phyloP scores from a whole-genome alignment of 257 asterid species.

The Datura wrightii region DNA sequence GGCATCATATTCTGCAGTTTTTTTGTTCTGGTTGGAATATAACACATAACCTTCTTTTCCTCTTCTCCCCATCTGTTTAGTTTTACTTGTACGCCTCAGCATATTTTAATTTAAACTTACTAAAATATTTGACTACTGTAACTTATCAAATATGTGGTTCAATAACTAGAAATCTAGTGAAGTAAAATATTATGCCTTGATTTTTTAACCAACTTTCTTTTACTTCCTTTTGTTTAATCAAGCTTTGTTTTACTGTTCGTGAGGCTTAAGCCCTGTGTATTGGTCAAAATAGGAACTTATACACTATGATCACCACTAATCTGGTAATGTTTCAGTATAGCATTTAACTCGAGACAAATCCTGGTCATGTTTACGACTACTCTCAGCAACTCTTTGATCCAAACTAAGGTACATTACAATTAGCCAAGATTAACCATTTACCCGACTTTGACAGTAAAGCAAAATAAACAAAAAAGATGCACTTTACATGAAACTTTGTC shows the following conservation, averaged over 20 bases:
- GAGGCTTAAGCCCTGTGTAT: too few species aligned
- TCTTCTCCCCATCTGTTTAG: neutral
- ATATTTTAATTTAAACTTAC: neutral
- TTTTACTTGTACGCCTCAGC: neutral
- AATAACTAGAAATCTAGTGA: neutral
- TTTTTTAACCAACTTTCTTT: too few species aligned
- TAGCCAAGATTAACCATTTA: neutral
- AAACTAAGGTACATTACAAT: constrained; percentile 9
- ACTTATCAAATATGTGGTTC: neutral
- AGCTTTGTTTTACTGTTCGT: too few species aligned
- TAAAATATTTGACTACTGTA: too few species aligned
- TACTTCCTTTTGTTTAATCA: too few species aligned
- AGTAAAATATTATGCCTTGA: too few species aligned
- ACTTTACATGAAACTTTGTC: constrained; percentile 14
- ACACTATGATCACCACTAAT: neutral
- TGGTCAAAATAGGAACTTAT: neutral
- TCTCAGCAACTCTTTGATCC: neutral
- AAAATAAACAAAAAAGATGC: neutral
- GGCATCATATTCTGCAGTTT: constrained; percentile 14
- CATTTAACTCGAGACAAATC: neutral
- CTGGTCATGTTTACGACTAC: neutral
- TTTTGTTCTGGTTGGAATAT: constrained; percentile 18
- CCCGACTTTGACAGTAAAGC: neutral
- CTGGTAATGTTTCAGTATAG: neutral
- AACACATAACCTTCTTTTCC: neutral